Conservation (phyloP, 2,329 filamentous ascomycete genomes). For the Domatiomyces globalis region DNA sequence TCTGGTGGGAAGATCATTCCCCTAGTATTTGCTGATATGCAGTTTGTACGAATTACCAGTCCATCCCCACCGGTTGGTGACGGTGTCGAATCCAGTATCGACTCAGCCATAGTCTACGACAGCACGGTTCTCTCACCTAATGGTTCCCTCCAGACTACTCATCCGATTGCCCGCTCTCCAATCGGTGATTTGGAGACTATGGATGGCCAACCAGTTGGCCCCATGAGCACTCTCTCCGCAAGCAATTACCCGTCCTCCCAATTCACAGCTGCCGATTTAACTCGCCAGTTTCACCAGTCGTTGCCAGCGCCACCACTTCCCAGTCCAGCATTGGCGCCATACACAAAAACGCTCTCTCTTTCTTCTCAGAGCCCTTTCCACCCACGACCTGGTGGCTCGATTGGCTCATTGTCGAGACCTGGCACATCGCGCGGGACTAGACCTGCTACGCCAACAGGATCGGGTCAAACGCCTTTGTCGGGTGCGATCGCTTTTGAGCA, state of each 20-base stretch:
- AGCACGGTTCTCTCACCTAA: neutral
- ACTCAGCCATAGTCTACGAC: neutral
- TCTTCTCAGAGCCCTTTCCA: conserved; percentile 34
- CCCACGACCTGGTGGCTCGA: conserved; percentile 28
- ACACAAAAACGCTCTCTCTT: conserved; percentile 22
- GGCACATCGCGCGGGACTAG: conserved; percentile 16
- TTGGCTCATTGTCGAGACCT: conserved; percentile 26
- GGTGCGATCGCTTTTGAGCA: neutral
- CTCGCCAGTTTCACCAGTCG: conserved; percentile 11
- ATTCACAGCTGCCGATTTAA: conserved; percentile 10
- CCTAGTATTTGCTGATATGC: conserved; percentile 6
- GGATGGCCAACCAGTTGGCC: too few species aligned
- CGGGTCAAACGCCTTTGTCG: neutral
- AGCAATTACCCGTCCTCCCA: neutral
- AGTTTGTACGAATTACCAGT: conserved; percentile 4
- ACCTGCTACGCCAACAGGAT: neutral
- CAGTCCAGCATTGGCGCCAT: neutral
- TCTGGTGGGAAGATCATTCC: conserved; percentile 6
- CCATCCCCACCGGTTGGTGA: neutral
- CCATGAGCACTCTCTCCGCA: neutral
- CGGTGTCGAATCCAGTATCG: neutral
- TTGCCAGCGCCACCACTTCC: conserved; percentile 4
- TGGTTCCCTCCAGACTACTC: neutral
- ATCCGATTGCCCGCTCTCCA: neutral
- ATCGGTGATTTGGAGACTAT: neutral